Base-by-base conservation (phyloP, 2,329 filamentous ascomycete genomes). In the Nemania sp. region DNA sequence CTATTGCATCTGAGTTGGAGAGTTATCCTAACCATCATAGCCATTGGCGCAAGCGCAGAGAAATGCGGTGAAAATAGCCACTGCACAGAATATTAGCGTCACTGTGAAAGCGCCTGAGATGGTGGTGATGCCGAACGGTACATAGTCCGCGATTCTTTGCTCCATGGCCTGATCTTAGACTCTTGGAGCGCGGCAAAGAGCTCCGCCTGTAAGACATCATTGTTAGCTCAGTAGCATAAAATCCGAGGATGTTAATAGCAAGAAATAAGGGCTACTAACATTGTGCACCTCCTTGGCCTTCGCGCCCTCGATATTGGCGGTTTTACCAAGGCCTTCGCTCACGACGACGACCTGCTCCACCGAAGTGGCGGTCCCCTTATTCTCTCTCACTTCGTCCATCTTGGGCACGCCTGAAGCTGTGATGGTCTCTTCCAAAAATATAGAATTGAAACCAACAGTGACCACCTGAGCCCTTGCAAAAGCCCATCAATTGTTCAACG, bases 11-110 rank as follows among this genome's bases (percentile, higher is more conserved):
- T 4, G 19, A 9, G 31, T 8, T 15, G 31, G 15, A 30, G 15
- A 5, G 41, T n/a, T 22, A 15, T 9, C n/a, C 62, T 59, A 31
- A 67, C 66, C 72, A 68, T 78, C 76, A 59, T 77, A 78, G 55
- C 76, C 76, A 62, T 77, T 78, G 61, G 76, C 75, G 54, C 75
- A 77, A 33, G 75, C 71, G 55, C 75, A 77, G 64, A 74, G 76
- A 58, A 78, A 77, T 7, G 71, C 68, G 23, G 77, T 59, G 30
- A 78, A 77, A 43, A 79, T 73, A 52, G 72, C 67, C 50, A 73
- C 74, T 76, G 19, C 2, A 23, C 6, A 23, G 51, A 45, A 22
- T 34, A 40, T 51, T 6, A 52, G 40, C 15, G 30, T 28, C 19
- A 2, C 8, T 12, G 19, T 33, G 30, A 34, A 42, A 34, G 15